Evolutionary conservation across 164 flowering plant genomes (phyloP).

Genomic region (Magnolia changhungtana): DNA sequence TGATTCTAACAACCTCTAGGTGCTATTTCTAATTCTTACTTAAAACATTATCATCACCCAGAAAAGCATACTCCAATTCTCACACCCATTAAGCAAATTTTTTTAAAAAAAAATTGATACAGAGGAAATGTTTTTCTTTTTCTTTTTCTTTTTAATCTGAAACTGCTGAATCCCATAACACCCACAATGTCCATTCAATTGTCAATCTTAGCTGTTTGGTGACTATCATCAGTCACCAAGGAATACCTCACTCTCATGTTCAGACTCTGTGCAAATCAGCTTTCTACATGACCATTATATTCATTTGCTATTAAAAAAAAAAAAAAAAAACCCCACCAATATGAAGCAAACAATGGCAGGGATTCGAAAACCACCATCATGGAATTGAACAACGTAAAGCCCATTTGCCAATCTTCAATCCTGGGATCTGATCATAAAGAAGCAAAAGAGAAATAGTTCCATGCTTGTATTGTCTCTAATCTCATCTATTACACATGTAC

Average conservation of each 20-base stretch:
- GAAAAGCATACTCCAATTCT: too few species aligned
- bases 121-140: too few species aligned
- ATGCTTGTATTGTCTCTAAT: neutral
- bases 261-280: neutral
- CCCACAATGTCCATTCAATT: neutral
- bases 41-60: too few species aligned
- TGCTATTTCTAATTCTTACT: too few species aligned
- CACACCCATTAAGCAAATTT: too few species aligned
- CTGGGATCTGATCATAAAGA: neutral
- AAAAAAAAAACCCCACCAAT: neutral
- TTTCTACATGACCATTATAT: neutral
- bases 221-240: neutral
- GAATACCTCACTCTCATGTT: neutral
- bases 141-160: neutral
- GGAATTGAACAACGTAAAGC: too few species aligned
- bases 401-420: neutral
- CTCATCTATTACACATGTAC: constrained; percentile 29
- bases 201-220: neutral
- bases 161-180: neutral
- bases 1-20: too few species aligned
- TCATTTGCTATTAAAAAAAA: too few species aligned
- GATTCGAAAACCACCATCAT: neutral
- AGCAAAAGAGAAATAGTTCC: neutral
- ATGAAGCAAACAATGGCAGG: too few species aligned
- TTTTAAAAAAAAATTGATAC: too few species aligned